phyloP scores from a whole-genome alignment of 2,329 filamentous ascomycete species.

The Exophiala mesophila region DNA sequence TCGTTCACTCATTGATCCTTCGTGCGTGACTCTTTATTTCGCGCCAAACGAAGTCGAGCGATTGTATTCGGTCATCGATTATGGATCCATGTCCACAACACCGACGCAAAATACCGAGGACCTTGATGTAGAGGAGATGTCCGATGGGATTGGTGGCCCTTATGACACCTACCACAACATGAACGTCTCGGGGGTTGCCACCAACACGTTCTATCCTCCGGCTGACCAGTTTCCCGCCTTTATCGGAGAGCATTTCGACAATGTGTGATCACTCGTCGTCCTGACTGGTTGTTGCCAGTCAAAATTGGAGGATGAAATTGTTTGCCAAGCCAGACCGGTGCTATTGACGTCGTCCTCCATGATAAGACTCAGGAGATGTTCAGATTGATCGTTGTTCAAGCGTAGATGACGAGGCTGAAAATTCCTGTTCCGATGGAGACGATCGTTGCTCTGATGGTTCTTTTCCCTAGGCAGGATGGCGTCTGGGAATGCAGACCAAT shows the following conservation, averaged over 20 bases:
- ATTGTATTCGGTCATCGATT: conserved; percentile 1
- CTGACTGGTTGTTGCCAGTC: too few relatives aligned
- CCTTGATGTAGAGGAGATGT: not conserved
- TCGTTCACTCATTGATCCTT: not conserved
- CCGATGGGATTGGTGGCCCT: not conserved
- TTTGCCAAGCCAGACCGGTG: too few relatives aligned
- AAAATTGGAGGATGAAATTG: too few relatives aligned
- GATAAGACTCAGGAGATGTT: too few relatives aligned
- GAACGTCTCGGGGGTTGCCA: not conserved
- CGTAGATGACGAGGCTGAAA: too few relatives aligned
- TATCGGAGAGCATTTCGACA: not conserved
- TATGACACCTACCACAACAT: not conserved
- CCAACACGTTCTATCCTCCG: not conserved
- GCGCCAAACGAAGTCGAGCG: not conserved
- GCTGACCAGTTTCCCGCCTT: not conserved
- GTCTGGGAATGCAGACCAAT: too few relatives aligned
- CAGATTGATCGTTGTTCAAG: too few relatives aligned
- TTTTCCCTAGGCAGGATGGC: too few relatives aligned
- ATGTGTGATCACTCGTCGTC: not conserved
- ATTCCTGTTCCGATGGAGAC: too few relatives aligned
- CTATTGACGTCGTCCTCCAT: too few relatives aligned
- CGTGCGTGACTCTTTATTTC: not conserved
- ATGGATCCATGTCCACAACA: conserved; percentile 1
- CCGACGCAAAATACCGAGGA: not conserved
- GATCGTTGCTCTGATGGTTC: too few relatives aligned